A percentile compares a stretch with the other conserved stretches of the same genome.
Conservation (phyloP, 2,329 filamentous ascomycete species). For the Fusarium sp. region DNA sequence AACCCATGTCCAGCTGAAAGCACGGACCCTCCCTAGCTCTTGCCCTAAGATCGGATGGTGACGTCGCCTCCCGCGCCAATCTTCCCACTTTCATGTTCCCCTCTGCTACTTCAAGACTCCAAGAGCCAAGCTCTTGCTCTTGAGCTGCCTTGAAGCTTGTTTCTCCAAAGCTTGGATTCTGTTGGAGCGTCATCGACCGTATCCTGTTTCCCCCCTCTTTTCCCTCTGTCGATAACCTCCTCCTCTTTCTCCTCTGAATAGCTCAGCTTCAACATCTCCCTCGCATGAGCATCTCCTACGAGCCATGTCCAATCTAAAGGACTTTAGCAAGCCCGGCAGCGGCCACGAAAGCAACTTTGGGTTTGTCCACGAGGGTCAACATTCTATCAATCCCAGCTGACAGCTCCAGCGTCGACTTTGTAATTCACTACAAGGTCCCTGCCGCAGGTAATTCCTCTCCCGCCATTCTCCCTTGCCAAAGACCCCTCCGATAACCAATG, state of each 20-base stretch:
- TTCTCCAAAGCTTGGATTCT: slow-evolving; percentile 31
- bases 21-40: slow-evolving; percentile 13
- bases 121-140: slow-evolving; percentile 4
- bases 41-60: slow-evolving; percentile 30
- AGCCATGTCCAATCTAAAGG: slow-evolving; percentile 50
- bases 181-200: slow-evolving; percentile 37
- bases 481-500: slow-evolving; percentile 13
- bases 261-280: neutral
- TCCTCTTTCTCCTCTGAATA: neutral
- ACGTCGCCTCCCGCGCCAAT: slow-evolving; percentile 33
- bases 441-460: slow-evolving; percentile 65
- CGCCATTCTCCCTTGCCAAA: neutral
- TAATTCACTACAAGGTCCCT: slow-evolving; percentile 82
- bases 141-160: slow-evolving; percentile 35
- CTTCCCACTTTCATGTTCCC: slow-evolving; percentile 13
- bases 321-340: slow-evolving; percentile 46
- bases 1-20: slow-evolving; percentile 7
- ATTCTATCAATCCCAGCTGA: slow-evolving; percentile 16
- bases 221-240: neutral
- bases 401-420: slow-evolving; percentile 81
- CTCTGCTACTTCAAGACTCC: slow-evolving; percentile 10
- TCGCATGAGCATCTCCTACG: slow-evolving; percentile 15
- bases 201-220: slow-evolving; percentile 25
- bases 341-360: slow-evolving; percentile 54
- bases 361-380: slow-evolving; percentile 44